Percentiles rank a stretch among this genome's conserved stretches.
phyloP scores from a whole-genome alignment of 73 alveolate species.

The Paramecium biaurelia region DNA sequence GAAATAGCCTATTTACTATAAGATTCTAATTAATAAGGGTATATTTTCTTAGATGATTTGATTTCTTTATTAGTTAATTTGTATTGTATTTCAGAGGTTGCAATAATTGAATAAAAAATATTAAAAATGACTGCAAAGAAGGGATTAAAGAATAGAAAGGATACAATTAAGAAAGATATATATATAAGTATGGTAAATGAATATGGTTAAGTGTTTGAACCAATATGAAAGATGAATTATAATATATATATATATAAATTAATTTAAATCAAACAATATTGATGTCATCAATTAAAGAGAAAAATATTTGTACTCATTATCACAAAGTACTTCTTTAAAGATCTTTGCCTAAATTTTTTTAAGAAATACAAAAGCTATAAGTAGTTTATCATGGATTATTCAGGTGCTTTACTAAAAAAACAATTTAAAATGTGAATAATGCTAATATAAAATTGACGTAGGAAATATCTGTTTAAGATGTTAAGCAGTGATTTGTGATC shows the following conservation, averaged over 20 bases:
- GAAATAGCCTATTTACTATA: background rate
- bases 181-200: background rate
- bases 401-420: background rate
- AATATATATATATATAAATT: too few relatives aligned
- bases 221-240: background rate
- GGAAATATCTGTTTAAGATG: slow-evolving; percentile 19
- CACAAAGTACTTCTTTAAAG: background rate
- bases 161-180: background rate
- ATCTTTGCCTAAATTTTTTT: background rate
- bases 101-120: background rate
- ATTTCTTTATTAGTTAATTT: background rate
- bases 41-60: background rate
- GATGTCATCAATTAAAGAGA: background rate
- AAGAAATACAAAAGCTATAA: background rate
- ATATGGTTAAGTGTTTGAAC: slow-evolving; percentile 21
- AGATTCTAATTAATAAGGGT: background rate
- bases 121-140: slow-evolving; percentile 6
- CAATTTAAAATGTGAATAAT: background rate
- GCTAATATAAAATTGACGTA: background rate
- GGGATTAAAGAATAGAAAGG: slow-evolving; percentile 3
- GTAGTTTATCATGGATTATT: background rate
- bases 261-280: too few relatives aligned
- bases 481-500: background rate
- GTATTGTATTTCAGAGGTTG: background rate
- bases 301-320: slow-evolving; percentile 31